Evolutionary conservation across 805 yeast genomes (phyloP).

Genomic region (Metschnikowia hibisci): DNA sequence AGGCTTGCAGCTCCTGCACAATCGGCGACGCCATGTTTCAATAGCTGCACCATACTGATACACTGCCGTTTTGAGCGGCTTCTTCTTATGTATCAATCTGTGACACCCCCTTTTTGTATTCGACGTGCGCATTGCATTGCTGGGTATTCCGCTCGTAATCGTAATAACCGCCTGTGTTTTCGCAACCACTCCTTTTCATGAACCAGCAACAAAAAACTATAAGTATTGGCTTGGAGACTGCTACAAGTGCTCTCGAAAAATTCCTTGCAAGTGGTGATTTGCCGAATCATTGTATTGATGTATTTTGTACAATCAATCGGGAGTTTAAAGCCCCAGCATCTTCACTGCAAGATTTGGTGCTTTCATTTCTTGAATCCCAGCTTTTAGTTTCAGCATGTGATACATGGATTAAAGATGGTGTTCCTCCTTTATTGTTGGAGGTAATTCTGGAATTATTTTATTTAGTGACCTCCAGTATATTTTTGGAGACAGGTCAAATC

Average conservation of each 20-base stretch:
- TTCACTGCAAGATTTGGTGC: conserved; percentile 10
- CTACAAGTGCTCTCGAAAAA: conserved; percentile 12
- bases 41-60: neutral
- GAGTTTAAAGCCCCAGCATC: conserved; percentile 10
- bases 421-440: conserved; percentile 3
- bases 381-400: conserved; percentile 13
- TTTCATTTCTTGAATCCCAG: conserved; percentile 11
- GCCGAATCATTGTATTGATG: conserved; percentile 12
- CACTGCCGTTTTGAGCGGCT: neutral
- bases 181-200: conserved; percentile 7
- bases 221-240: conserved; percentile 14
- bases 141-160: neutral
- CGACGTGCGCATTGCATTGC: neutral
- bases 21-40: neutral
- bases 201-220: conserved; percentile 9
- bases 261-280: conserved; percentile 11
- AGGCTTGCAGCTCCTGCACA: conserved; percentile 1
- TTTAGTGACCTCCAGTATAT: conserved; percentile 11
- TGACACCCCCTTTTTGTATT: neutral
- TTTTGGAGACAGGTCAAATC: conserved; percentile 9
- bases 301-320: conserved; percentile 12
- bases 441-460: conserved; percentile 11
- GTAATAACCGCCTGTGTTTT: neutral
- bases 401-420: conserved; percentile 8
- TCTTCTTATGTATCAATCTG: neutral